Conservation (phyloP, 371 early-diverging fungal genomes). For the Haplosporangium sp. region DNA sequence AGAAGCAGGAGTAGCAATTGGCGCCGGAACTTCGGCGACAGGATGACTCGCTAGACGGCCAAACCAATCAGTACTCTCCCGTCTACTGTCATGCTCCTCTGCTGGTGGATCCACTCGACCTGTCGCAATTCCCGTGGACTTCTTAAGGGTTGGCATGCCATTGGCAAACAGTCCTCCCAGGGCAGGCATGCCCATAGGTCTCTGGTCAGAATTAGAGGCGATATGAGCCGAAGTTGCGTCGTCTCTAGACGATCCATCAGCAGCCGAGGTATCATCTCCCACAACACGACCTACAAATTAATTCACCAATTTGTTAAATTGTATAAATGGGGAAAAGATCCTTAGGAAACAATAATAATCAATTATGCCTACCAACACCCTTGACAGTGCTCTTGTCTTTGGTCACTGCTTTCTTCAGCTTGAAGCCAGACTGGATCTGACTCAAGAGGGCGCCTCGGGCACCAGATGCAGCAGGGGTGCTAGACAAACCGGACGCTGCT, state of each 20-base stretch:
- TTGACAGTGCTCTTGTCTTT: slow-evolving; percentile 78
- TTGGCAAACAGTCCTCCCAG: slow-evolving; percentile 74
- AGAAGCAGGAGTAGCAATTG: background rate
- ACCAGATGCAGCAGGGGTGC: slow-evolving; percentile 11
- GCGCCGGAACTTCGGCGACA: slow-evolving; percentile 17
- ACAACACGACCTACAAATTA: slow-evolving; percentile 30
- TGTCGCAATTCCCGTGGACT: slow-evolving; percentile 14
- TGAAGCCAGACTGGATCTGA: slow-evolving; percentile 80
- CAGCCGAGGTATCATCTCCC: slow-evolving; percentile 13
- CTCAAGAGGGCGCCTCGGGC: slow-evolving; percentile 66
- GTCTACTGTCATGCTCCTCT: slow-evolving; percentile 35
- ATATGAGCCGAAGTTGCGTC: slow-evolving; percentile 14
- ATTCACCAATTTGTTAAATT: background rate
- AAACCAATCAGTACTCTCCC: slow-evolving; percentile 56
- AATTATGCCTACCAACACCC: slow-evolving; percentile 55
- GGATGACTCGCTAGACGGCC: slow-evolving; percentile 53
- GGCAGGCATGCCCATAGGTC: slow-evolving; percentile 43
- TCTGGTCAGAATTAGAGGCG: slow-evolving; percentile 28
- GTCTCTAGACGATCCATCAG: background rate
- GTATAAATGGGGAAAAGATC: background rate
- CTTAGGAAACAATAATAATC: background rate
- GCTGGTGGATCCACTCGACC: slow-evolving; percentile 9
- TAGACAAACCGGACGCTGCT: slow-evolving; percentile 1
- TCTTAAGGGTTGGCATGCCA: slow-evolving; percentile 75
- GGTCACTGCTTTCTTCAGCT: slow-evolving; percentile 78